Percentiles rank a stretch among this genome's conserved stretches.
These are phyloP conservation scores for Stereocaulon alpinum DNA, from an alignment of 495 filamentous ascomycete genomes.

Conservation along the genomic window DNA sequence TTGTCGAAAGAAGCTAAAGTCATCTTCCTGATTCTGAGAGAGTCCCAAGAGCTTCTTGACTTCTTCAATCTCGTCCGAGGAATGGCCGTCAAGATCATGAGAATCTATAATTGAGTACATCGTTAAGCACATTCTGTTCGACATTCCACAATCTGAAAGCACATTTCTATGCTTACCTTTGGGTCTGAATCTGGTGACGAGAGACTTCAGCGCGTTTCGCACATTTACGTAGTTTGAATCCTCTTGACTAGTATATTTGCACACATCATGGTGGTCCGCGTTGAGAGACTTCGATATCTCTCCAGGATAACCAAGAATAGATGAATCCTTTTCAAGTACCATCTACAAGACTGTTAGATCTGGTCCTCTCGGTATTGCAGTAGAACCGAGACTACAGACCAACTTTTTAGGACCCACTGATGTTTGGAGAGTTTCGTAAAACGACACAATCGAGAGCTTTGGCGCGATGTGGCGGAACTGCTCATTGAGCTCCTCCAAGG, in stretches of 20 bases:
- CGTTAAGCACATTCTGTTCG: constrained; percentile 19
- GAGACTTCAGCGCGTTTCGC: constrained; percentile 28
- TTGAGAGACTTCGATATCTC: constrained; percentile 33
- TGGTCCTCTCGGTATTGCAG: too few species aligned
- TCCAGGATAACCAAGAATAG: constrained; percentile 34
- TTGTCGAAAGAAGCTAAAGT: too few species aligned
- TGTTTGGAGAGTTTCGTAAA: constrained; percentile 38
- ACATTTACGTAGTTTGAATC: constrained; percentile 37
- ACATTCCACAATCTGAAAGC: too few species aligned
- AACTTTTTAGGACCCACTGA: too few species aligned
- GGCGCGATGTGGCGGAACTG: constrained; percentile 34
- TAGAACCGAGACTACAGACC: too few species aligned
- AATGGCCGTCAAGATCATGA: too few species aligned
- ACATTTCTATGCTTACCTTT: too few species aligned
- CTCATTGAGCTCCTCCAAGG: constrained; percentile 37
- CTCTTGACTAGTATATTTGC: constrained; percentile 33
- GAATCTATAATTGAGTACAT: too few species aligned
- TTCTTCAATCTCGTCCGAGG: too few species aligned
- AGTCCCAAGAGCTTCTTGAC: too few species aligned
- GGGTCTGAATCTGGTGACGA: constrained; percentile 17
- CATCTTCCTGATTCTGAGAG: too few species aligned
- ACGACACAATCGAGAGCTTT: constrained; percentile 33
- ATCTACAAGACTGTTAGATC: too few species aligned
- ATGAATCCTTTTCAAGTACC: constrained; percentile 27
- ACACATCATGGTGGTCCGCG: constrained; percentile 40